Conservation (phyloP, 129 eudicot genomes). For the Helichrysum umbraculigerum region DNA sequence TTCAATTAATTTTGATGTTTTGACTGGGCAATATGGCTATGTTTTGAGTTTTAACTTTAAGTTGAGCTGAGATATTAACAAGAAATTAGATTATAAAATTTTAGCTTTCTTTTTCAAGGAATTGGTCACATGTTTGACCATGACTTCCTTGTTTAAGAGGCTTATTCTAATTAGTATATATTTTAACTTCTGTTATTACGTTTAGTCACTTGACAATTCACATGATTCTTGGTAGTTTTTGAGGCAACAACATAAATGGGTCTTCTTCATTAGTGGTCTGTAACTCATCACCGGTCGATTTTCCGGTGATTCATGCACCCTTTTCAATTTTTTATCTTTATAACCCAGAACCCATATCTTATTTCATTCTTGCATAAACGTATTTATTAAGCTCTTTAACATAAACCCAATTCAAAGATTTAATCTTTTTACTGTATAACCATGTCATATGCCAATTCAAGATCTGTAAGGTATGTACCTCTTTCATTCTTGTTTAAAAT, state of each 20-base stretch:
- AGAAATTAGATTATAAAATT: conserved; percentile 4
- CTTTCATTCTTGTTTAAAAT: not conserved
- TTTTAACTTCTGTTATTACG: conserved; percentile 18
- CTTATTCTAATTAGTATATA: conserved; percentile 23
- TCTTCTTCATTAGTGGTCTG: conserved; percentile 36
- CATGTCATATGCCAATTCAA: conserved; percentile 73
- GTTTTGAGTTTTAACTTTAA: conserved; percentile 21
- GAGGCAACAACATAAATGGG: conserved; percentile 39
- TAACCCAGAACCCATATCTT: conserved; percentile 9
- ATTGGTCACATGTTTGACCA: conserved; percentile 63
- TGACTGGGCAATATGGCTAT: conserved; percentile 49
- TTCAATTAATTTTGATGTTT: conserved; percentile 19
- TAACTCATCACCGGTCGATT: conserved; percentile 38
- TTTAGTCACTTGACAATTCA: conserved; percentile 39
- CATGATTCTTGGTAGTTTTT: conserved; percentile 61
- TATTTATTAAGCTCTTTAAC: conserved; percentile 23
- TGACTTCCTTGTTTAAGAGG: conserved; percentile 41
- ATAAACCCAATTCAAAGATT: conserved; percentile 16
- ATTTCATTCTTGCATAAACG: conserved; percentile 18
- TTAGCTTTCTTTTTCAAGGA: conserved; percentile 23
- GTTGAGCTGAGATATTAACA: conserved; percentile 30
- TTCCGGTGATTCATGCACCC: conserved; percentile 30
- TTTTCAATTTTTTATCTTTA: conserved; percentile 17
- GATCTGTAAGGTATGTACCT: conserved; percentile 73
- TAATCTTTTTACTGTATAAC: conserved; percentile 19